Conservation (phyloP, 179 eudicot species). For the Amaranthus tricolor region DNA sequence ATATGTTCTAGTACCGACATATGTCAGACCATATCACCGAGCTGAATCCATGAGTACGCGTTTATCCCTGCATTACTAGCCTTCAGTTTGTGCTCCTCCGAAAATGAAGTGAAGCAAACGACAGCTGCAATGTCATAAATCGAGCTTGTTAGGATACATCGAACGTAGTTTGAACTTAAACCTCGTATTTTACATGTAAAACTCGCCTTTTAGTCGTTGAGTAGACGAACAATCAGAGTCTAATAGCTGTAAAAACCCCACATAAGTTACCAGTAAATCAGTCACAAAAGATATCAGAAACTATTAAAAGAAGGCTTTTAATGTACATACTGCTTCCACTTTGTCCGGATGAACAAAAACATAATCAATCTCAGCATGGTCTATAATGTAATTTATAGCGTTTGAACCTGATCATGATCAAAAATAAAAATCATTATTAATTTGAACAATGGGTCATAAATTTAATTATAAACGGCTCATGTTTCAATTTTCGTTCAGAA, state of each 20-base stretch:
- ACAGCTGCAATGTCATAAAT: constrained; percentile 51
- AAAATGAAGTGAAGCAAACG: constrained; percentile 69
- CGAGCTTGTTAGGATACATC: background rate
- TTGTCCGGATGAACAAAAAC: constrained; percentile 80
- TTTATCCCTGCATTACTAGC: constrained; percentile 46
- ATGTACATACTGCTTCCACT: constrained; percentile 56
- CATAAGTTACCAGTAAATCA: background rate
- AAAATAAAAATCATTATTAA: no score
- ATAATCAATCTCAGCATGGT: constrained; percentile 85
- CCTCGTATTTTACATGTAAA: background rate
- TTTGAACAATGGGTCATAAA: background rate
- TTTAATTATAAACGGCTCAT: background rate
- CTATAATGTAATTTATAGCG: constrained; percentile 72
- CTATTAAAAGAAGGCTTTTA: background rate
- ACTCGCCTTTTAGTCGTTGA: constrained; percentile 67
- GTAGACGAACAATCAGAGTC: constrained; percentile 61
- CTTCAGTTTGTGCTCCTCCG: constrained; percentile 48
- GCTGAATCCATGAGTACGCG: constrained; percentile 69
- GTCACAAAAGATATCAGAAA: background rate
- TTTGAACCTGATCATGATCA: constrained; percentile 48
- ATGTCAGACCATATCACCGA: constrained; percentile 55
- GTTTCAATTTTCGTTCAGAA: no score
- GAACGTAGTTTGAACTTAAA: background rate
- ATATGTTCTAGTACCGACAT: background rate
- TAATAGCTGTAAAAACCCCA: constrained; percentile 50